phyloP scores from a whole-genome alignment of 202 grass and related monocot genomes.

The Digitaria exilis region DNA sequence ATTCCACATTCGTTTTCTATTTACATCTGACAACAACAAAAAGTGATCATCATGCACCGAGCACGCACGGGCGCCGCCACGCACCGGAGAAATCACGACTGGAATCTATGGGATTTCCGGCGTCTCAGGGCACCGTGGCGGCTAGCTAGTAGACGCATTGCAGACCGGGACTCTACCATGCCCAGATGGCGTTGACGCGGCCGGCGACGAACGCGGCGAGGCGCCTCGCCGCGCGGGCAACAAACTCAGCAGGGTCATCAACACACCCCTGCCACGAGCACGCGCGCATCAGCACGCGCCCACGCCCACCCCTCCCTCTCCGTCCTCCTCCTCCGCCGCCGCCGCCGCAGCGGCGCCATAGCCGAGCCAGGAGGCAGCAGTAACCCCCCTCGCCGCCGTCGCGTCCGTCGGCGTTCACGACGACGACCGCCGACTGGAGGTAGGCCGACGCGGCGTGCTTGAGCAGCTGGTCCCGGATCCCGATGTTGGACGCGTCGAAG shows the following conservation, averaged over 20 bases:
- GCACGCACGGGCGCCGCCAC: too few species aligned
- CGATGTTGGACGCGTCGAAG: constrained; percentile 66
- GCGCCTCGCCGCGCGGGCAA: constrained; percentile 29
- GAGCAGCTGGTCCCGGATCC: constrained; percentile 70
- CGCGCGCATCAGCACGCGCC: constrained; percentile 34
- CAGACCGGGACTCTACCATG: too few species aligned
- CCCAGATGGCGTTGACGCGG: constrained; percentile 28
- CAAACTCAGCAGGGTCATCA: constrained; percentile 32
- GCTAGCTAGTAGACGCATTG: too few species aligned
- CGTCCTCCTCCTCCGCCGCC: neutral
- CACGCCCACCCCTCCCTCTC: neutral
- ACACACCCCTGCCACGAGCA: constrained; percentile 47
- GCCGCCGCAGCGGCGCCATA: constrained; percentile 39
- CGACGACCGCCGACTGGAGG: constrained; percentile 68
- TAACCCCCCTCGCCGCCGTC: constrained; percentile 25
- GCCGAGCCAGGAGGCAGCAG: constrained; percentile 50
- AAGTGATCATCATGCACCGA: too few species aligned
- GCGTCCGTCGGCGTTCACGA: neutral
- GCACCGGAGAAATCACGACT: too few species aligned
- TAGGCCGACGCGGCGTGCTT: constrained; percentile 88
- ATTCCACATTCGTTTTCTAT: too few species aligned
- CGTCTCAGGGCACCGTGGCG: too few species aligned
- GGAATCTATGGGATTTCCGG: too few species aligned
- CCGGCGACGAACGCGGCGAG: constrained; percentile 39
- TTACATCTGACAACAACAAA: too few species aligned